These are phyloP conservation scores for Pestalotiopsis sp. DNA, from an alignment of 2,329 filamentous ascomycete species.

Conservation along the genomic window DNA sequence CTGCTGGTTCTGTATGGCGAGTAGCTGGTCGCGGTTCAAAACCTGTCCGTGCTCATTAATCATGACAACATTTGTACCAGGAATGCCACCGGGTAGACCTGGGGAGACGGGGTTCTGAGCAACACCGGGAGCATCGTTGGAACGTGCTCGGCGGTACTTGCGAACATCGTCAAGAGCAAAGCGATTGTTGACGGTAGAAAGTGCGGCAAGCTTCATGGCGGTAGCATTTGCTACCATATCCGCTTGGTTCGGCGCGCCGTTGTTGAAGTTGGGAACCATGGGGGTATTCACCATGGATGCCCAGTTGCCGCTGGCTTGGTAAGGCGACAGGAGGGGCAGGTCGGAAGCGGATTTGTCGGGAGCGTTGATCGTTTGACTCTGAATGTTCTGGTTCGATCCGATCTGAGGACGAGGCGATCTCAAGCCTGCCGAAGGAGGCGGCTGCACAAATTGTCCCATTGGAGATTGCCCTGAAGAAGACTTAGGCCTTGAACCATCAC, in stretches of 20 bases:
- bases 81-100: constrained; percentile 62
- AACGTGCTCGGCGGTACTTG: constrained; percentile 90
- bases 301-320: constrained; percentile 86
- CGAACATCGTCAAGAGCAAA: constrained; percentile 96
- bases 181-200: constrained; percentile 97
- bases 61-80: constrained; percentile 83
- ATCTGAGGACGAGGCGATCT: constrained; percentile 77
- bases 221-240: constrained; percentile 99
- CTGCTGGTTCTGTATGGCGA: constrained; percentile 75
- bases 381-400: constrained; percentile 70
- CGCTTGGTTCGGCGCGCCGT: constrained; percentile 71
- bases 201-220: constrained; percentile 95
- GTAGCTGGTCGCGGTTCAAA: constrained; percentile 80
- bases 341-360: constrained; percentile 70
- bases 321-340: constrained; percentile 85
- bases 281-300: constrained; percentile 98
- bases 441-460: constrained; percentile 95
- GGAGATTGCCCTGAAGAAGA: constrained; percentile 76
- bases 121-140: constrained; percentile 74
- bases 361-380: constrained; percentile 80
- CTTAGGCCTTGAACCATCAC: constrained; percentile 69
- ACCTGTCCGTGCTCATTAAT: constrained; percentile 92
- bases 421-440: constrained; percentile 73
- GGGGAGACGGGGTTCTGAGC: constrained; percentile 67
- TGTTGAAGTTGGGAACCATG: constrained; percentile 84